A percentile compares a stretch with the other conserved stretches of the same genome.
phyloP scores from a whole-genome alignment of 495 filamentous ascomycete genomes.

The Aeminium ludgeri region DNA sequence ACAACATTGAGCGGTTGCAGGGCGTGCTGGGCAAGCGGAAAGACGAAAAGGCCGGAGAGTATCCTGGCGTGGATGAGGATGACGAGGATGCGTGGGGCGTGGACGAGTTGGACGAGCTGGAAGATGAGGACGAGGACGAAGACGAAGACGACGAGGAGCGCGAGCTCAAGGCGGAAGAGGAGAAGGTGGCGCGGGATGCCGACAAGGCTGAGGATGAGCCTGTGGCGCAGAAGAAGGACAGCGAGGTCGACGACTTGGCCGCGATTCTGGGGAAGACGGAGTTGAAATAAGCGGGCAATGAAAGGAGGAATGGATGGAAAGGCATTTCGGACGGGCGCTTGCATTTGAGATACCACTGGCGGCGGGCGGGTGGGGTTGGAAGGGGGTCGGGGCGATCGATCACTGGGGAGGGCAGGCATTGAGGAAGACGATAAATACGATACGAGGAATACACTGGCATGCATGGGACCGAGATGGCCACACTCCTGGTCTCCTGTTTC shows the following conservation, averaged over 20 bases:
- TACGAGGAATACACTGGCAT: background rate
- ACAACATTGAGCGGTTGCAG: constrained; percentile 35
- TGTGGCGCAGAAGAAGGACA: constrained; percentile 53
- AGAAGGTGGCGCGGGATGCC: constrained; percentile 48
- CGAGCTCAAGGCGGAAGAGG: constrained; percentile 54
- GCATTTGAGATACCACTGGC: constrained; percentile 1
- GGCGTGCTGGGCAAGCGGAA: constrained; percentile 36
- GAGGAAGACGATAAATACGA: background rate
- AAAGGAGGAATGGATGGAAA: background rate
- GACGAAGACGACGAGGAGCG: constrained; percentile 35
- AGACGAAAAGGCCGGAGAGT: constrained; percentile 43
- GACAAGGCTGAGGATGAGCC: constrained; percentile 59
- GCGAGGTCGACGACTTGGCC: constrained; percentile 65
- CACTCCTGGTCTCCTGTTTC: no score
- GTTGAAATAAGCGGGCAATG: no score
- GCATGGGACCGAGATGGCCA: background rate
- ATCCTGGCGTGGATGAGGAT: constrained; percentile 37
- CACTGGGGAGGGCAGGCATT: background rate
- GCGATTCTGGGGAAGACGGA: constrained; percentile 52
- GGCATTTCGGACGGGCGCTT: background rate
- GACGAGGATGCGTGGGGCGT: constrained; percentile 52
- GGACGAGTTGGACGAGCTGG: constrained; percentile 69
- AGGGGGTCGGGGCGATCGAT: background rate
- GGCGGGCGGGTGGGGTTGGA: background rate
- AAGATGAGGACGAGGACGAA: constrained; percentile 52